Evolutionary conservation across 768 basidiomycete species (phyloP), one percentile per base, ranked within the genome.

Genomic region (Mycena filopes): DNA sequence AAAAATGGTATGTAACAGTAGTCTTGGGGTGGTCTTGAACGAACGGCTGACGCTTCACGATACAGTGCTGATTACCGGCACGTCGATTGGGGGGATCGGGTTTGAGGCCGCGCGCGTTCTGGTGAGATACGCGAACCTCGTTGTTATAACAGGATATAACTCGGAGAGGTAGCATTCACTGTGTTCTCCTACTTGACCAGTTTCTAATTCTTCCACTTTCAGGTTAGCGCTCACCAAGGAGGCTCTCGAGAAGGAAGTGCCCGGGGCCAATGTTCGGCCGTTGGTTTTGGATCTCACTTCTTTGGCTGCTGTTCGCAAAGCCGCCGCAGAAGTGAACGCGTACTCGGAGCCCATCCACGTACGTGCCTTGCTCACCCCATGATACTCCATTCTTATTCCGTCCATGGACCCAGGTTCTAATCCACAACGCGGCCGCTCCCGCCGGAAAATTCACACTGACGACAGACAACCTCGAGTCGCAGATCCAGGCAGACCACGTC

Each of bases 271-370:
- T 16, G 28, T 59, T 40, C 57, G 57, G 6, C 57, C 12, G 15
- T 36, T 59, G 50, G 12, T 54, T 18, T 54, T 63, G 18, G 54
- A 63, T 33, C 61, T 63, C 18, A 33, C 43, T 10, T 63, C 61
- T 21, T 36, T 63, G 3, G 61, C 31, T 10, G 36, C 51, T 20
- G 46, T 63, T 28, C 61, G 61, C 45, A 55, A 63, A 33, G 61
- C 61, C 23, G 61, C 54, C 31, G 46, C 45, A 4, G 61, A 63
- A 45, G 53, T 63, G 33, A 55, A 26, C 46, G 46, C 45, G 15
- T 55, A 55, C 20, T 9, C 61, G 10, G 61, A 63, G 45, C 45
- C 61, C 12, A n/a, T 63, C 12, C 53, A 63, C 33, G 56, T 58
- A 36, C 15, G 43, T 18, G 13, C 12, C 28, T 21, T 21, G 11